phyloP scores from a whole-genome alignment of 179 eudicot genomes.

The Drosera spatulata region DNA sequence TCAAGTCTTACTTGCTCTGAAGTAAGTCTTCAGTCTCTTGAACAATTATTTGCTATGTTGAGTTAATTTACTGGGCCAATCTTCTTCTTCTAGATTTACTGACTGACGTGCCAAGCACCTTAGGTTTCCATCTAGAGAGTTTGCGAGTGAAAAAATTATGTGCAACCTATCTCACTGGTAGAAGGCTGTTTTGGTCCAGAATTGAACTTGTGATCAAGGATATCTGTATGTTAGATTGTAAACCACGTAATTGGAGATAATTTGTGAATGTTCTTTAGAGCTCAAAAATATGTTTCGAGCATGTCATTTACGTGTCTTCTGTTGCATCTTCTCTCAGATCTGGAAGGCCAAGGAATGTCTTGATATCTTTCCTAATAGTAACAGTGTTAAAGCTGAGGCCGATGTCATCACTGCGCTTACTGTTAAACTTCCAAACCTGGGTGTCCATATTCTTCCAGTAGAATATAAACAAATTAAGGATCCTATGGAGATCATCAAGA shows the following conservation, averaged over 20 bases:
- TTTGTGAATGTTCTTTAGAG: no score
- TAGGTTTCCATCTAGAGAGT: no score
- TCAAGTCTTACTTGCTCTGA: constrained; percentile 82
- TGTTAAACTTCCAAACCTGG: constrained; percentile 84
- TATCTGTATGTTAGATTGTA: no score
- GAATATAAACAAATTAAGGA: constrained; percentile 94
- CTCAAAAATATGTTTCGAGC: background rate
- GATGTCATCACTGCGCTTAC: constrained; percentile 85
- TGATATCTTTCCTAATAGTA: constrained; percentile 71
- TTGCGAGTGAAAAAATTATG: no score
- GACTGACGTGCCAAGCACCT: no score
- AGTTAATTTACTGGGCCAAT: background rate
- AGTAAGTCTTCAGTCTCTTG: constrained; percentile 29
- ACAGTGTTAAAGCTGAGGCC: constrained; percentile 75
- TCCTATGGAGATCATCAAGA: constrained; percentile 82
- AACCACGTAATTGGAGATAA: no score
- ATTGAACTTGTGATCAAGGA: no score
- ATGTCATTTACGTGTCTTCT: background rate
- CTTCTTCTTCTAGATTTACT: background rate
- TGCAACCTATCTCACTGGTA: no score
- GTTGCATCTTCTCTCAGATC: constrained; percentile 40
- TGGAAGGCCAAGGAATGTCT: constrained; percentile 99
- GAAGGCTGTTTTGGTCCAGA: no score
- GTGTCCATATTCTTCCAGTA: constrained; percentile 80
- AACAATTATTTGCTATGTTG: background rate